These are phyloP conservation scores for Candida oleophila DNA, from an alignment of 805 yeast genomes.

Conservation along the genomic window DNA sequence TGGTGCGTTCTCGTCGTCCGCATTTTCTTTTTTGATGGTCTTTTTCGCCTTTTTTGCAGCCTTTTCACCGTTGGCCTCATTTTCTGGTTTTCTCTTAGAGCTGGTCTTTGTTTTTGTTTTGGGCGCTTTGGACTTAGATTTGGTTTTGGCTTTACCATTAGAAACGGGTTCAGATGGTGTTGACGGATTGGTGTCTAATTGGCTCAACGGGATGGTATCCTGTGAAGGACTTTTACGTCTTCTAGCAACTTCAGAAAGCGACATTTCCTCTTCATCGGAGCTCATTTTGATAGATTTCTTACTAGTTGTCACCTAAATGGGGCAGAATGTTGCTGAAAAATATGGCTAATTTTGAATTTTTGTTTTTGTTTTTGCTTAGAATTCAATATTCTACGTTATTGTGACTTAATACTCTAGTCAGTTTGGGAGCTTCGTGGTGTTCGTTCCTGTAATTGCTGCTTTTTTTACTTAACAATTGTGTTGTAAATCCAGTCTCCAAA, in stretches of 20 bases:
- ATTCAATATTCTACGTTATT: no score
- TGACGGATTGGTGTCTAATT: not conserved
- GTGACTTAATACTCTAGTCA: no score
- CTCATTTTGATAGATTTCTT: constrained; percentile 2
- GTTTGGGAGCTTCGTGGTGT: no score
- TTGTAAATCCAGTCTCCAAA: no score
- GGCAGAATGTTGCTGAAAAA: not conserved
- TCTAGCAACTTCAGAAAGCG: constrained; percentile 4
- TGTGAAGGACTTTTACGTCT: constrained; percentile 4
- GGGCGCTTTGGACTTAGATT: constrained; percentile 4
- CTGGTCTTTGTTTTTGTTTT: constrained; percentile 1
- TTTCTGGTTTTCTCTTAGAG: constrained; percentile 3
- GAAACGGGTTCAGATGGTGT: not conserved
- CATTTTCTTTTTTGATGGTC: constrained; percentile 6
- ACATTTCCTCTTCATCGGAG: constrained; percentile 5
- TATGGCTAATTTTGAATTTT: no score
- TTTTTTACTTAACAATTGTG: no score
- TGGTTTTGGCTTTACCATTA: constrained; percentile 1
- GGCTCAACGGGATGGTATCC: constrained; percentile 4
- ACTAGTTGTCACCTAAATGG: not conserved
- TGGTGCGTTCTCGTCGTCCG: constrained; percentile 5
- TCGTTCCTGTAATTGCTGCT: no score
- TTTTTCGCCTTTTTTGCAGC: constrained; percentile 3
- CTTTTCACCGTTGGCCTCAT: not conserved
- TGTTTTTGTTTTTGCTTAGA: no score